Percentiles rank a stretch among this genome's conserved stretches.
Conservation (phyloP, 345 rosid genomes). For the Conringia planisiliqua region DNA sequence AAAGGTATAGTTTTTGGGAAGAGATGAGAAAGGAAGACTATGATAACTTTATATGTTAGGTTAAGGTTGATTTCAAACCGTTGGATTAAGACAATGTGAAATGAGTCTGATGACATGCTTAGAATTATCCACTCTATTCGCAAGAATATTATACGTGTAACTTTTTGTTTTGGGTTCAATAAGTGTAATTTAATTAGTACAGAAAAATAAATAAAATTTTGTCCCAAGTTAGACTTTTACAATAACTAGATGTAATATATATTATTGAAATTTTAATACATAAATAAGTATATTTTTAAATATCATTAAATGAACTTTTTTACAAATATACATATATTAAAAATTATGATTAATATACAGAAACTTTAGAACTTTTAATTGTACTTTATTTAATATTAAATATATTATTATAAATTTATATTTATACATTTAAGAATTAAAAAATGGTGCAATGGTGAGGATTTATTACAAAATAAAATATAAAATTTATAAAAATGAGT, state of each 20-base stretch:
- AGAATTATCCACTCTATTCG: background rate
- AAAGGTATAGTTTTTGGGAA: conserved; percentile 13
- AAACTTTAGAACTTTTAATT: background rate
- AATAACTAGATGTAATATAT: background rate
- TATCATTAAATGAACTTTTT: background rate
- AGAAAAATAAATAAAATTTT: background rate
- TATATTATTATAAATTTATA: too few relatives aligned
- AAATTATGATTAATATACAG: background rate
- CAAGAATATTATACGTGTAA: background rate
- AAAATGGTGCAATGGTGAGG: too few relatives aligned
- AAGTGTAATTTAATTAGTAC: background rate
- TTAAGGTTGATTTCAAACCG: conserved; percentile 29
- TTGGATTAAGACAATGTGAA: conserved; percentile 33
- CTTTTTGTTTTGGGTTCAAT: background rate
- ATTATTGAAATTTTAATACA: background rate
- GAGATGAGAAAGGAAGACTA: conserved; percentile 6
- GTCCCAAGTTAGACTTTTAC: background rate
- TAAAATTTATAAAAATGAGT: background rate
- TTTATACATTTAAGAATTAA: too few relatives aligned
- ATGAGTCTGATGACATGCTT: background rate
- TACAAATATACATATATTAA: background rate
- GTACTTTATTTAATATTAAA: background rate
- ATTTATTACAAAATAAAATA: too few relatives aligned
- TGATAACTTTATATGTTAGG: conserved; percentile 37
- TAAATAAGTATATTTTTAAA: background rate